Evolutionary conservation across 805 yeast genomes (phyloP), one percentile per base, ranked within the genome.

Genomic region (Kregervanrija delftensis): DNA sequence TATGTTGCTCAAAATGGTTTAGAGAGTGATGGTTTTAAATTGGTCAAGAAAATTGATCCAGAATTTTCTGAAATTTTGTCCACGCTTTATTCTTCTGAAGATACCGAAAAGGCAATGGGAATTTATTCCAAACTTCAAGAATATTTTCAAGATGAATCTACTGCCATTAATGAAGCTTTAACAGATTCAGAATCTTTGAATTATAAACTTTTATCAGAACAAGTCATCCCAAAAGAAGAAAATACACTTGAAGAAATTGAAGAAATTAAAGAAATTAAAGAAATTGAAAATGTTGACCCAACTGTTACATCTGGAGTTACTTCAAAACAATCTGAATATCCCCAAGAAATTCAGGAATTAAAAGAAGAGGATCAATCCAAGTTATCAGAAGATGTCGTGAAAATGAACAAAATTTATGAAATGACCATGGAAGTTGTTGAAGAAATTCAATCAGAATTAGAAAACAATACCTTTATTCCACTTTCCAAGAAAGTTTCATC

Each of bases 321-420:
- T 15, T 34, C 42, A 14, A 33, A 35, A 16, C 35, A 39, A 13
- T 30, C 37, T 8, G 22, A 31, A 11, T 36, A 33, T 8, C 28
- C 28, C 8, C 8, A 22, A 37, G 47, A 50, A 15, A 35, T 55
- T 28, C 39, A 44, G 22, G 41, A 42, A 3, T 42, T 58, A 9
- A 30, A 31, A 11, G 33, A 40, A 2, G 64, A 59, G 45, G 64
- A 62, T 42, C 55, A 58, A 45, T 37, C 52, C 8, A 30, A 40
- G 4, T 43, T 58, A 15, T 22, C 55, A 9, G 43, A 38, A 11
- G 61, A 60, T 14, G 56, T 56, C 34, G 41, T 40, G 11, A 37
- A 49, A 33, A 51, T 59, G 37, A 63, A 64, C 47, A 49, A 56
- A 38, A 46, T 51, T 34, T 65, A 58, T 47, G 68, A 65, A 45